Conservation (phyloP, 495 filamentous ascomycete genomes). For the Aspergillus mulundensis region DNA sequence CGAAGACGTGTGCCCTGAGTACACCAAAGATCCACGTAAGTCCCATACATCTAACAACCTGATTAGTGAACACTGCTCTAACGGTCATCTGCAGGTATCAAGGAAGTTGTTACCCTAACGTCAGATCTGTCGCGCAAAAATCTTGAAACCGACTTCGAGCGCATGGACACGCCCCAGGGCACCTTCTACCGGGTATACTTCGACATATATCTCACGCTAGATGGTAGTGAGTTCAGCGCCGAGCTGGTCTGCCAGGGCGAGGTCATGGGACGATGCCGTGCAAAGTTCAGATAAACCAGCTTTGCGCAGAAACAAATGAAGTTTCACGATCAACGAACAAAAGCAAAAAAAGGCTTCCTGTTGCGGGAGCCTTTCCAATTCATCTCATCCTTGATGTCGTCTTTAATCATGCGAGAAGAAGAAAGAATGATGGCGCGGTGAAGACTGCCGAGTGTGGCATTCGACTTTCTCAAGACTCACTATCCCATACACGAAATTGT, state of each 20-base stretch:
- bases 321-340: conserved; percentile 5
- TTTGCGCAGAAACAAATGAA: neutral
- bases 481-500: neutral
- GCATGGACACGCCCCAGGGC: conserved; percentile 98
- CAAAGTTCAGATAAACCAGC: conserved; percentile 62
- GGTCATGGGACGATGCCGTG: conserved; percentile 95
- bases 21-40: conserved; percentile 98
- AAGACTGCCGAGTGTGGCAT: neutral
- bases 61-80: neutral
- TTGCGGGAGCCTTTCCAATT: neutral
- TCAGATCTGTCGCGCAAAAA: conserved; percentile 97
- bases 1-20: conserved; percentile 96
- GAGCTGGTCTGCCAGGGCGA: conserved; percentile 98
- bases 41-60: neutral
- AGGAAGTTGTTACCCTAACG: conserved; percentile 97
- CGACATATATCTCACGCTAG: conserved; percentile 87
- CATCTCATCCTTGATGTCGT: neutral
- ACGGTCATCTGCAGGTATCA: conserved; percentile 66
- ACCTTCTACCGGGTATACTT: conserved; percentile 90
- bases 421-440: neutral
- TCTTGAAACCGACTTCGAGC: conserved; percentile 96
- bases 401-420: neutral
- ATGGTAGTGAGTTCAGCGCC: conserved; percentile 96
- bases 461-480: neutral
- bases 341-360: neutral